Evolutionary conservation across 2,329 filamentous ascomycete species (phyloP), one percentile per base, ranked within the genome.

Genomic region (Fusarium acutatum): DNA sequence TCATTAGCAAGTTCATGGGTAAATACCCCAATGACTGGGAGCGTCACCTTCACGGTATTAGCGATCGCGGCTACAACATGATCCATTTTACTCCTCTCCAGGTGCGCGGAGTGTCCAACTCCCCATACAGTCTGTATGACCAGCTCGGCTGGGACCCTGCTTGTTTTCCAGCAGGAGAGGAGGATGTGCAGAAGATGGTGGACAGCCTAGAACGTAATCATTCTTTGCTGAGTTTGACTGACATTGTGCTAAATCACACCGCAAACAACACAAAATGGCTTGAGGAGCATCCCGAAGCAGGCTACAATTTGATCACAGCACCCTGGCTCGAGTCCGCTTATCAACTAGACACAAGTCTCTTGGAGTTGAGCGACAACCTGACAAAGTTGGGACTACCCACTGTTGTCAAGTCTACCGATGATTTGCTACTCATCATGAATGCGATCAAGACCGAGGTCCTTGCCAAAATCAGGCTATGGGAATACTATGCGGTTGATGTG

Each of bases 1-100:
- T 96, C 63, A 94, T 99, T 72, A 98, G 96, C 80, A 99, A 99
- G 84, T 98, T 98, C 84, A 97, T 99, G 94, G 96, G 96, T 71
- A 91, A 92, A 79, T 97, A 96, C 80, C 94, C 96, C 1, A 87
- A 87, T 22, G 94, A 97, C 78, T 99, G 96, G 95, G 91, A 98
- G 80, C 92, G 90, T 58, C 96, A 98, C 81, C 85, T 99, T 64
- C 88, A 89, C 64, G 95, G 96, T 34, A 97, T 99, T 81, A 93
- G 94, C 80, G 90, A 93, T 78, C 89, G 96, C 69, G 95, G 95
- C 50, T 99, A 99, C 87, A 99, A 99, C 84, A 98, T 98, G 95
- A 91, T 99, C 68, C 96, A 99, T 82, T 99, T 99, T 82, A 98
- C 96, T 5, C 96, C 96, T 15, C 86, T 99, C 74, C 96, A 97